These are phyloP conservation scores for Calocybe gambosa DNA, from an alignment of 1,284 basidiomycete genomes.

Conservation along the genomic window DNA sequence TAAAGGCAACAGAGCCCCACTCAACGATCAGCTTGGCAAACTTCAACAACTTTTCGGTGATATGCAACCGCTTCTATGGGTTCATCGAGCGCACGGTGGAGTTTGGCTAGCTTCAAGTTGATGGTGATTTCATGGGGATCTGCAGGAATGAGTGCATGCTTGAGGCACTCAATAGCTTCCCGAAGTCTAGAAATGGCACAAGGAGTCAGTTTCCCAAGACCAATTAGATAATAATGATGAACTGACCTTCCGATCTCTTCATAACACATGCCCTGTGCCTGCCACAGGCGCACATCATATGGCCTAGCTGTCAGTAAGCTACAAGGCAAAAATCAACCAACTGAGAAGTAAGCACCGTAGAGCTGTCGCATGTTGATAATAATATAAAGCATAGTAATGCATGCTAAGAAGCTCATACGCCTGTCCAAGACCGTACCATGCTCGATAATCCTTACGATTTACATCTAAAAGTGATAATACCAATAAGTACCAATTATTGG, in stretches of 20 bases:
- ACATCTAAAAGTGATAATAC: constrained; percentile 52
- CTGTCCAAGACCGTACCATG: constrained; percentile 98
- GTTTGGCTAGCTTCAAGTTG: constrained; percentile 72
- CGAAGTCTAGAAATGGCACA: constrained; percentile 43
- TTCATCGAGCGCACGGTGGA: constrained; percentile 68
- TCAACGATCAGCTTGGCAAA: constrained; percentile 57
- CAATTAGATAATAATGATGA: constrained; percentile 6
- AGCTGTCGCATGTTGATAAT: constrained; percentile 94
- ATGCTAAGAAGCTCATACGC: constrained; percentile 96
- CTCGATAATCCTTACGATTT: constrained; percentile 94
- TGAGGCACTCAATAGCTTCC: constrained; percentile 86
- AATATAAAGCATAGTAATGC: constrained; percentile 93
- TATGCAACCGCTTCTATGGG: constrained; percentile 61
- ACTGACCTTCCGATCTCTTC: constrained; percentile 78
- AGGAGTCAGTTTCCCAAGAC: background rate
- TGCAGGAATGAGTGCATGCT: constrained; percentile 81
- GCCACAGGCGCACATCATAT: constrained; percentile 96
- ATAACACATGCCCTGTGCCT: constrained; percentile 91
- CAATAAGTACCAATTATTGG: background rate
- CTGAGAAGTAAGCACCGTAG: constrained; percentile 53
- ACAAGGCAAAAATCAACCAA: background rate
- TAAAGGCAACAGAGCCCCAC: constrained; percentile 23
- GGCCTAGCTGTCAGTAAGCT: constrained; percentile 48
- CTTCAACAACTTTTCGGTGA: constrained; percentile 69
- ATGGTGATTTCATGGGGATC: constrained; percentile 75